A percentile compares a stretch with the other conserved stretches of the same genome.
Evolutionary conservation across 2,329 filamentous ascomycete genomes (phyloP).

Genomic region (Ophiostoma sp.): DNA sequence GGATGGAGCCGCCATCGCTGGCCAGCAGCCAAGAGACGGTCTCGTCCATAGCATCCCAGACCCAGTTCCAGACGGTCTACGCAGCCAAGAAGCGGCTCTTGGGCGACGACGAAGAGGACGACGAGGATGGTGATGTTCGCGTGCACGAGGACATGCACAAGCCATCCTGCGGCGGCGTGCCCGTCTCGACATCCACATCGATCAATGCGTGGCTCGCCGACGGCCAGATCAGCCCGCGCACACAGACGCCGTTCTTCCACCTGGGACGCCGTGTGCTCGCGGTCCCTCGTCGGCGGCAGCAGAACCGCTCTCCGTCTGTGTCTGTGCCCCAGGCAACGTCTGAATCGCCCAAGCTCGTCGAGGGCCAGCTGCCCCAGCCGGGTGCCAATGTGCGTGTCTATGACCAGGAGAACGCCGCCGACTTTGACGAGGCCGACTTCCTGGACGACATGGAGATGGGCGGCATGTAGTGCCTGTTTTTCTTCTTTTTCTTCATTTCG

Average conservation of each 20-base stretch:
- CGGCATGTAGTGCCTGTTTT: conserved; percentile 26
- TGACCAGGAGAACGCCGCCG: conserved; percentile 48
- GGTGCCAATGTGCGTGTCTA: conserved; percentile 23
- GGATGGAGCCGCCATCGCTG: conserved; percentile 40
- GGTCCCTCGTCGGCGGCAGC: conserved; percentile 37
- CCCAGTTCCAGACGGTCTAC: conserved; percentile 18
- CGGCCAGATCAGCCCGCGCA: conserved; percentile 30
- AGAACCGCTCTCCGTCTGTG: conserved; percentile 22
- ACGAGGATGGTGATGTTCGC: conserved; percentile 11
- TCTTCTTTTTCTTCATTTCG: not conserved
- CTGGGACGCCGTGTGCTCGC: conserved; percentile 42
- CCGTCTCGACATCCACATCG: conserved; percentile 12
- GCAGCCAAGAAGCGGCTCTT: conserved; percentile 42
- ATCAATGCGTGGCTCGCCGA: conserved; percentile 27
- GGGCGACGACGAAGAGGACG: conserved; percentile 37
- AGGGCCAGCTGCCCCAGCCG: not conserved
- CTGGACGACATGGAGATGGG: conserved; percentile 48
- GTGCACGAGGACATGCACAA: conserved; percentile 5
- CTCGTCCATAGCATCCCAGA: conserved; percentile 33
- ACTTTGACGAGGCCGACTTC: conserved; percentile 68
- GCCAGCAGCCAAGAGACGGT: conserved; percentile 54
- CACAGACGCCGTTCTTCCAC: not conserved
- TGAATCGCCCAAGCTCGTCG: conserved; percentile 19
- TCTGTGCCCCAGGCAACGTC: not conserved
- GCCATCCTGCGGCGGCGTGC: not conserved